Evolutionary conservation across 1,284 basidiomycete genomes (phyloP).

Genomic region (Wolfiporia cocos): DNA sequence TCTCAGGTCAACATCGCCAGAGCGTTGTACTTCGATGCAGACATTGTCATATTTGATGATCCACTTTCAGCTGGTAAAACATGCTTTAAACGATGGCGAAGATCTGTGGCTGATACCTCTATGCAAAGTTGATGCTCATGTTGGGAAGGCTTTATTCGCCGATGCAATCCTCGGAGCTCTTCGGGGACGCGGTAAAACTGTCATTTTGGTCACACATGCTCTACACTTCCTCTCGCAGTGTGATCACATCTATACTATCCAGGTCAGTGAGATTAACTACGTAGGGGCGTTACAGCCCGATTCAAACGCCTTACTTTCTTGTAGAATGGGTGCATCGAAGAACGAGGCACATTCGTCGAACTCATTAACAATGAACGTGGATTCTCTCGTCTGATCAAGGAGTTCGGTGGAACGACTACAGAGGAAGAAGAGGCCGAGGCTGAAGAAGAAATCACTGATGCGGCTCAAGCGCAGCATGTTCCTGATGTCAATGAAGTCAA

Average conservation of each 20-base stretch:
- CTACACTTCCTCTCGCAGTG: conserved; percentile 67
- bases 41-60: conserved; percentile 69
- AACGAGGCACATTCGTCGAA: conserved; percentile 59
- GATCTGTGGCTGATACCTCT: not conserved
- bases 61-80: conserved; percentile 59
- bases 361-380: conserved; percentile 47
- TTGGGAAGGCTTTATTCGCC: conserved; percentile 64
- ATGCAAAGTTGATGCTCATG: conserved; percentile 56
- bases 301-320: not conserved
- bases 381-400: conserved; percentile 56
- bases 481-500: conserved; percentile 32
- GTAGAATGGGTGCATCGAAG: conserved; percentile 50
- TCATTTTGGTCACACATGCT: conserved; percentile 68
- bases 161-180: conserved; percentile 55
- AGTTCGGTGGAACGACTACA: conserved; percentile 53
- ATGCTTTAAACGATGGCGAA: no score
- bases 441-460: conserved; percentile 26
- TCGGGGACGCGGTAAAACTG: conserved; percentile 54
- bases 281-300: no score
- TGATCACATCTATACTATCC: conserved; percentile 55
- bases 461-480: conserved; percentile 16
- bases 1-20: conserved; percentile 63
- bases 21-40: conserved; percentile 67
- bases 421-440: conserved; percentile 35
- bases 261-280: conserved; percentile 6